These are phyloP conservation scores for Pyropia haitanensis DNA, from an alignment of 23 red algal genomes.

Conservation along the genomic window DNA sequence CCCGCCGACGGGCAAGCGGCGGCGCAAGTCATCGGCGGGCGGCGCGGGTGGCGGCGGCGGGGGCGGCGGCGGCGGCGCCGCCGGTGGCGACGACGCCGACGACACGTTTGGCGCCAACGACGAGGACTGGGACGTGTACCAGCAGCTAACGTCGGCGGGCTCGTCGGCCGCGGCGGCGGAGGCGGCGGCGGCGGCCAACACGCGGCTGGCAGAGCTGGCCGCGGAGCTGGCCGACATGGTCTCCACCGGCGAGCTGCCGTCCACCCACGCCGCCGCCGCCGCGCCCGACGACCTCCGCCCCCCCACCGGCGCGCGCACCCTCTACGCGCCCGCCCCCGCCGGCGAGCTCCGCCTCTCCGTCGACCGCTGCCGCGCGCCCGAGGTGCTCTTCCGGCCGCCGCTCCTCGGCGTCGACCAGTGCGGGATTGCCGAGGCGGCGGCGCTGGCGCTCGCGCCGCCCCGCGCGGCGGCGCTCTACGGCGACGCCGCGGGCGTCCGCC, in stretches of 20 bases:
- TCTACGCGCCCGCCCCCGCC: slow-evolving; percentile 36
- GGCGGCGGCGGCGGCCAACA: slow-evolving; percentile 34
- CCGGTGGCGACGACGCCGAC: slow-evolving; percentile 20
- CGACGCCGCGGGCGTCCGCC: slow-evolving; percentile 15
- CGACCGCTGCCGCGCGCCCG: slow-evolving; percentile 47
- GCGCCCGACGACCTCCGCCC: slow-evolving; percentile 1
- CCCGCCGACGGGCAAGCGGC: slow-evolving; percentile 1
- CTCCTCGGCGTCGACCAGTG: slow-evolving; percentile 61
- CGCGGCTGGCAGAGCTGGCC: slow-evolving; percentile 26
- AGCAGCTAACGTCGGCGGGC: slow-evolving; percentile 38
- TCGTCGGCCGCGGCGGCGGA: slow-evolving; percentile 42
- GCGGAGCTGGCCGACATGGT: slow-evolving; percentile 54
- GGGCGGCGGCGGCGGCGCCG: background rate
- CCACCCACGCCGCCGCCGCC: background rate
- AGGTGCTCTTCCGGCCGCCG: slow-evolving; percentile 57
- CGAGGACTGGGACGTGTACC: slow-evolving; percentile 73
- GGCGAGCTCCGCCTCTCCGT: slow-evolving; percentile 40
- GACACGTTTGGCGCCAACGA: slow-evolving; percentile 73
- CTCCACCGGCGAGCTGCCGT: slow-evolving; percentile 38
- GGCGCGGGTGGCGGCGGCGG: background rate
- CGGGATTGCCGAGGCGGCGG: slow-evolving; percentile 50
- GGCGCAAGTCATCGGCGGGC: background rate
- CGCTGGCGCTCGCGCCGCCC: slow-evolving; percentile 2
- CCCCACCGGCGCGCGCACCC: slow-evolving; percentile 27
- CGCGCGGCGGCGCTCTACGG: background rate